Conservation (phyloP, 257 asterid genomes). For the Gentiana dahurica region DNA sequence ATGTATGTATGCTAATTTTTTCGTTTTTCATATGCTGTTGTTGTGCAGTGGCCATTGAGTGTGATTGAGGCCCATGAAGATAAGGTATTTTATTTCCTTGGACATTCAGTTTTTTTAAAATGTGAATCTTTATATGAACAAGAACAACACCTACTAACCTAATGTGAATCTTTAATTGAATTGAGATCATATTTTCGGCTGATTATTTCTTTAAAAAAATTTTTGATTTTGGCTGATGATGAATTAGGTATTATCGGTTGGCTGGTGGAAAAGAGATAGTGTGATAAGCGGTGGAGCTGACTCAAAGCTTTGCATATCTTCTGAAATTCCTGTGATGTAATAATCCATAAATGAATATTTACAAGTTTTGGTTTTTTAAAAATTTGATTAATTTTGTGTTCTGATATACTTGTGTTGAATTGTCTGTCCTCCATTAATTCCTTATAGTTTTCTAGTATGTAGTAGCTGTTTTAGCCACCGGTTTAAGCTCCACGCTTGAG, state of each 20-base stretch:
- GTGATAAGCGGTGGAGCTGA: slow-evolving; percentile 88
- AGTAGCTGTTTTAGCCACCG: no score
- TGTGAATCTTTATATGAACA: background rate
- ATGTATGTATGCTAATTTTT: no score
- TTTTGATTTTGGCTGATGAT: background rate
- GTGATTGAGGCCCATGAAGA: slow-evolving; percentile 69
- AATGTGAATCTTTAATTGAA: background rate
- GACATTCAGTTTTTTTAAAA: background rate
- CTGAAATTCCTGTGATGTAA: slow-evolving; percentile 57
- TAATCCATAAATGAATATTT: no score
- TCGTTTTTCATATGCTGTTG: no score
- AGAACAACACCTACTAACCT: background rate
- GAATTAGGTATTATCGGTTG: slow-evolving; percentile 75
- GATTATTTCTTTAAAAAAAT: no score
- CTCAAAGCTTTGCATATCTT: slow-evolving; percentile 72
- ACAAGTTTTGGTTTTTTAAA: no score
- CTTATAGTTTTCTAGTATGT: no score
- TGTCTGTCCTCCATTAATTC: no score
- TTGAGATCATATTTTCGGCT: background rate
- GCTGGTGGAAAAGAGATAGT: slow-evolving; percentile 82
- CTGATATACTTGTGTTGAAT: no score
- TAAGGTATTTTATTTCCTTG: slow-evolving; percentile 43
- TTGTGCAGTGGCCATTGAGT: slow-evolving; percentile 81
- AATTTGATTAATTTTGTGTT: no score
- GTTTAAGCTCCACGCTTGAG: no score